Percentiles rank a stretch among this genome's conserved stretches.
Conservation (phyloP, 352 stramenopile genomes). For the Pythium dissotocum region DNA sequence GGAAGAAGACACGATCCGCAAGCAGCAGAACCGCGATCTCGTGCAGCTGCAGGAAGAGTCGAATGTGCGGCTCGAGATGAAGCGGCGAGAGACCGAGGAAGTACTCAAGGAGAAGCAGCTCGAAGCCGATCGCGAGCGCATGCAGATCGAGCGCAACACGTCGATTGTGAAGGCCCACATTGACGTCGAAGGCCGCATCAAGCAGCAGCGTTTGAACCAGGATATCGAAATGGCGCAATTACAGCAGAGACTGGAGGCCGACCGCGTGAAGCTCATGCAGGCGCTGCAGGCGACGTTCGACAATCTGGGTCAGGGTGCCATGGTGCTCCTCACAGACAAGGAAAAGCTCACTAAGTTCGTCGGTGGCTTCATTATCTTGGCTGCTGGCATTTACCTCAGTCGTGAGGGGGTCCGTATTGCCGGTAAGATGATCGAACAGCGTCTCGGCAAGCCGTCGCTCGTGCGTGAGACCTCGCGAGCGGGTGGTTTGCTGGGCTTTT, state of each 20-base stretch:
- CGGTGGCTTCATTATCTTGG: slow-evolving; percentile 55
- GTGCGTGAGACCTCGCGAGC: slow-evolving; percentile 67
- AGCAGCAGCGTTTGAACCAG: slow-evolving; percentile 66
- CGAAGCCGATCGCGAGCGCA: slow-evolving; percentile 43
- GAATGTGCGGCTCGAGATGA: slow-evolving; percentile 54
- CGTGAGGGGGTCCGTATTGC: slow-evolving; percentile 58
- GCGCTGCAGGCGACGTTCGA: slow-evolving; percentile 69
- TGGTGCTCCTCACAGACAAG: slow-evolving; percentile 56
- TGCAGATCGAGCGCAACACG: slow-evolving; percentile 59
- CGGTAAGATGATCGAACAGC: slow-evolving; percentile 63
- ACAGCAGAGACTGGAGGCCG: slow-evolving; percentile 55
- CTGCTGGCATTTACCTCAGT: slow-evolving; percentile 61
- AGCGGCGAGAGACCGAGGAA: slow-evolving; percentile 58
- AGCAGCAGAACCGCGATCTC: slow-evolving; percentile 56
- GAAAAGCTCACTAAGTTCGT: slow-evolving; percentile 64
- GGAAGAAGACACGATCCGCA: slow-evolving; percentile 43
- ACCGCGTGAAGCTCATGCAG: slow-evolving; percentile 65
- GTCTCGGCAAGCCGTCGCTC: slow-evolving; percentile 68
- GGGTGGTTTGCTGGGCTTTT: slow-evolving; percentile 47
- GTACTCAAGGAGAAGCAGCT: slow-evolving; percentile 63
- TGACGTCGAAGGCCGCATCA: slow-evolving; percentile 64
- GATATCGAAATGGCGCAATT: slow-evolving; percentile 76
- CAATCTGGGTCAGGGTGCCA: slow-evolving; percentile 58
- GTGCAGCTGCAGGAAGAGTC: slow-evolving; percentile 64
- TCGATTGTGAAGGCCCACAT: slow-evolving; percentile 61